Evolutionary conservation across 1,284 basidiomycete genomes (phyloP), one percentile per base, ranked within the genome.

Genomic region (Trametes hirsuta): DNA sequence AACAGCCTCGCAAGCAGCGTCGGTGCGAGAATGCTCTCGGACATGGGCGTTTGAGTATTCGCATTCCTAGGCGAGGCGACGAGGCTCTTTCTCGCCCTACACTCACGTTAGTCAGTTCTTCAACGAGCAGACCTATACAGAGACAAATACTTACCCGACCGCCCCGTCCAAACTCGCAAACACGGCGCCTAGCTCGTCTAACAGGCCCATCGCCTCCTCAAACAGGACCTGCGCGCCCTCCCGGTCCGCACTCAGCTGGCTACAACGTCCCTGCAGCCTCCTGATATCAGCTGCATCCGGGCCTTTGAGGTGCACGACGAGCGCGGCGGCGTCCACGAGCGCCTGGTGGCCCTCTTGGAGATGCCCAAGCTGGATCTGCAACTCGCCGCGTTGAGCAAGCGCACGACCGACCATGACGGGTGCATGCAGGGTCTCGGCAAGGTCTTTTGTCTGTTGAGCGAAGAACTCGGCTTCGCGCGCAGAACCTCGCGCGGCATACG

Each of bases 391-490:
- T 58, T 83, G 79, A 0, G 87, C 79, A 15, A 88, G 73, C 0
- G 91, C 88, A 6, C 89, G 83, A 21, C 86, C 84, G 2, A 83
- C 72, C 68, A 91, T 77, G 0, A 85, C 81, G 3, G 87, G 84
- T 0, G 89, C 84, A 55, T 86, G 86, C 12, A 94, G 71, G 2
- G 86, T 79, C 42, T 81, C 77, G 0, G 92, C 89, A 4, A 96
- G 77, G 21, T 87, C 83, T 11, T 82, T 77, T 0, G 89, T 91
- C 68, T 94, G 88, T 41, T 86, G 79, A 1, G 89, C 80, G 71
- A 94, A 95, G 69, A 91, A 94, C 63, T 93, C 88, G 4, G 91
- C 87, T 68, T 95, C 93, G 25, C 89, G 84, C 6, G 87, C 84
- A 1, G 93, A 93, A 0, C 95, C 95, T 5, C 92, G 84, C 0